phyloP scores from a whole-genome alignment of 2,329 filamentous ascomycete genomes.

The Apiospora koreana region DNA sequence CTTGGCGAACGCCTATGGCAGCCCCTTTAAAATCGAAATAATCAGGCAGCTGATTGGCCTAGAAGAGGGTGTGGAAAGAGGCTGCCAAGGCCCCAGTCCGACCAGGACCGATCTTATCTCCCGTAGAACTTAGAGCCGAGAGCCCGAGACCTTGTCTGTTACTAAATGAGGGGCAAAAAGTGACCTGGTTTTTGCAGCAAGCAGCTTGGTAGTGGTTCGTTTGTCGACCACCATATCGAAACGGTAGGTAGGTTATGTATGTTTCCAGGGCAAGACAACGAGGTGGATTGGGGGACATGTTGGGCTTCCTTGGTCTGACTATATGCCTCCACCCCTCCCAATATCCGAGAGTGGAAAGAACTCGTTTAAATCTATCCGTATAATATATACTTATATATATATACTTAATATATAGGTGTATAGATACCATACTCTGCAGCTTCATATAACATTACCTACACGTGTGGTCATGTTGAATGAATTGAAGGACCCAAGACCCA shows the following conservation, averaged over 20 bases:
- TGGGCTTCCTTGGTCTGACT: not conserved
- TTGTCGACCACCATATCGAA: conserved; percentile 1
- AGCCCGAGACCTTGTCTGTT: not conserved
- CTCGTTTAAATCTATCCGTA: too few species aligned
- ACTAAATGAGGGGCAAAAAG: conserved; percentile 4
- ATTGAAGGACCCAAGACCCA: not conserved
- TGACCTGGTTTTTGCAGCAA: not conserved
- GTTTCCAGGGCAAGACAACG: not conserved
- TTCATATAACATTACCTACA: too few species aligned
- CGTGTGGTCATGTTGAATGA: not conserved
- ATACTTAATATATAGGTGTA: too few species aligned
- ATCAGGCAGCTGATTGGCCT: not conserved
- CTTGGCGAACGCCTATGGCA: not conserved
- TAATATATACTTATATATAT: too few species aligned
- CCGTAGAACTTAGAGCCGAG: conserved; percentile 10
- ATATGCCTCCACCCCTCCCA: not conserved
- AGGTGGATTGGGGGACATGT: not conserved
- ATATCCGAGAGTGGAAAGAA: too few species aligned
- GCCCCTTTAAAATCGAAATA: not conserved
- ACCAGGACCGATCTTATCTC: conserved; percentile 8
- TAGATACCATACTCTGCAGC: too few species aligned
- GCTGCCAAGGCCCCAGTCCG: not conserved
- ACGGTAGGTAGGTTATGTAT: not conserved
- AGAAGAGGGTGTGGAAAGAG: not conserved
- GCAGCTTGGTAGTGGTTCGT: conserved; percentile 4